These are phyloP conservation scores for Aphanomyces invadans DNA, from an alignment of 352 stramenopile genomes.

Conservation along the genomic window DNA sequence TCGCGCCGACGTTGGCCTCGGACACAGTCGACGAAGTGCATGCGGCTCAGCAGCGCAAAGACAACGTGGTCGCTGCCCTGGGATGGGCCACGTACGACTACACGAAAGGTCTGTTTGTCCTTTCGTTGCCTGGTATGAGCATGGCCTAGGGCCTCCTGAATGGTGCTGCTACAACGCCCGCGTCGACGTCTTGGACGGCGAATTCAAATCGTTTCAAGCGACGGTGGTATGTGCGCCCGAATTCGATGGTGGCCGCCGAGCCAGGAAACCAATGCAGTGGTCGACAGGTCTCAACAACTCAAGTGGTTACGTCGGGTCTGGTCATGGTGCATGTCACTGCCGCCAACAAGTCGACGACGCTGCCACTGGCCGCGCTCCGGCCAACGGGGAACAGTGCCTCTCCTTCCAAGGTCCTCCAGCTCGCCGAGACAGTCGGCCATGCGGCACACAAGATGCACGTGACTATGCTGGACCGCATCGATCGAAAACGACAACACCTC, in stretches of 20 bases:
- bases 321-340: constrained; percentile 15
- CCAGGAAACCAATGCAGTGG: not conserved
- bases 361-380: not conserved
- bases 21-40: constrained; percentile 13
- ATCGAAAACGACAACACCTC: constrained; percentile 1
- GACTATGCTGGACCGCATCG: not conserved
- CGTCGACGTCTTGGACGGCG: constrained; percentile 1
- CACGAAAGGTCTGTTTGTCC: constrained; percentile 18
- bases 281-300: constrained; percentile 11
- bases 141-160: not conserved
- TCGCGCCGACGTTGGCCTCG: constrained; percentile 11
- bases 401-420: not conserved
- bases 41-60: not conserved
- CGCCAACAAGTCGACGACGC: constrained; percentile 14
- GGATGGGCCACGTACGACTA: constrained; percentile 16
- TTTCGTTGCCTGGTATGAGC: not conserved
- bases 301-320: not conserved
- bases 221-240: constrained; percentile 12
- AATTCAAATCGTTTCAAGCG: constrained; percentile 12
- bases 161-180: constrained; percentile 20
- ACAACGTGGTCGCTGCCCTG: not conserved
- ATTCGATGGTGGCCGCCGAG: too few species aligned
- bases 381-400: not conserved
- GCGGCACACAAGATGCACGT: constrained; percentile 16
- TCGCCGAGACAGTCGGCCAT: not conserved